Conservation (phyloP, 257 asterid species). For the Gentiana straminea region DNA sequence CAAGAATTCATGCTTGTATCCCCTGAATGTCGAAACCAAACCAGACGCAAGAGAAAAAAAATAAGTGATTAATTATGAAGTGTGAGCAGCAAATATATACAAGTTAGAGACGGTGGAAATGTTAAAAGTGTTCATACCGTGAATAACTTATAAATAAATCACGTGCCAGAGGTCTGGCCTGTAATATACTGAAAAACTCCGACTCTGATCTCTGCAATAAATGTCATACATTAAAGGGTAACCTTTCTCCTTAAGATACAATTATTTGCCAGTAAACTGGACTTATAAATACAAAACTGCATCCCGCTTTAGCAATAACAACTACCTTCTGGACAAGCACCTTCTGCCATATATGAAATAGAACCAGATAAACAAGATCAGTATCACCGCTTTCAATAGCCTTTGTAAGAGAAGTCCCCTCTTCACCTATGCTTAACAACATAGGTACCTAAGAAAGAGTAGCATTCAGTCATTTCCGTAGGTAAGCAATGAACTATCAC, state of each 20-base stretch:
- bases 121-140: conserved; percentile 35
- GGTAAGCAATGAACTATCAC: no score
- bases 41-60: conserved; percentile 5
- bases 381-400: conserved; percentile 93
- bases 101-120: not conserved
- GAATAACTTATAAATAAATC: conserved; percentile 83
- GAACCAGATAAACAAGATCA: conserved; percentile 91
- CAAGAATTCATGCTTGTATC: conserved; percentile 77
- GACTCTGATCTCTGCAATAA: conserved; percentile 58
- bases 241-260: no score
- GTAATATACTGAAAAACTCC: conserved; percentile 77
- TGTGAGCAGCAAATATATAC: not conserved
- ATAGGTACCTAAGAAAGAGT: conserved; percentile 64
- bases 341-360: conserved; percentile 93
- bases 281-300: no score
- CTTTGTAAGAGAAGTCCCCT: conserved; percentile 80
- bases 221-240: no score
- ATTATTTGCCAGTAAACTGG: not conserved
- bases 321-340: conserved; percentile 22
- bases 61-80: not conserved
- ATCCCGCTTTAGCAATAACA: no score
- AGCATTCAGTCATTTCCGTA: no score
- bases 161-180: conserved; percentile 82
- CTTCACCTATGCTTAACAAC: conserved; percentile 93
- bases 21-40: conserved; percentile 31